phyloP scores from a whole-genome alignment of 768 basidiomycete species.

The Paxillus rubicundulus region DNA sequence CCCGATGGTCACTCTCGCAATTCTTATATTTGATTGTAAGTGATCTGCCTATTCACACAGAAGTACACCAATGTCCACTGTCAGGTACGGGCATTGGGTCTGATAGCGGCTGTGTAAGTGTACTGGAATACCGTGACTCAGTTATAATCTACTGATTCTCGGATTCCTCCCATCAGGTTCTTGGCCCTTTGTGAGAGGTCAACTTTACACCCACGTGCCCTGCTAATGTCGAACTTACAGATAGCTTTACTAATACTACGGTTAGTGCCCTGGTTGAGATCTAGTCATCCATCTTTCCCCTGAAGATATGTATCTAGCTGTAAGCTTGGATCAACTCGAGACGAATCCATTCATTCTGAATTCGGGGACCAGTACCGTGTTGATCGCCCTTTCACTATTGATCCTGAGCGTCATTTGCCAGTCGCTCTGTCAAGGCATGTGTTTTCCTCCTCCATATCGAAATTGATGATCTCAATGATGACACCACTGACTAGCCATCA shows the following conservation, averaged over 20 bases:
- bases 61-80: neutral
- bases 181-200: conserved; percentile 7
- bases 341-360: neutral
- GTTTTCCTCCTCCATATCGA: neutral
- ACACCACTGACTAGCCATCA: conserved; percentile 3
- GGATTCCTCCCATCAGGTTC: neutral
- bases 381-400: neutral
- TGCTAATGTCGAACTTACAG: neutral
- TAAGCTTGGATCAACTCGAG: neutral
- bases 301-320: conserved; percentile 5
- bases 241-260: neutral
- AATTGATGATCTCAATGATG: neutral
- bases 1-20: conserved; percentile 8
- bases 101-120: conserved; percentile 6
- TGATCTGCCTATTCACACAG: neutral
- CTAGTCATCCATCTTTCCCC: neutral
- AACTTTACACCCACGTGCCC: neutral
- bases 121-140: neutral
- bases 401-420: neutral
- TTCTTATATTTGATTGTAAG: conserved; percentile 10
- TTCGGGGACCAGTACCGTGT: neutral
- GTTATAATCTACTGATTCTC: neutral
- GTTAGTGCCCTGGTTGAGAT: neutral
- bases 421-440: conserved; percentile 17
- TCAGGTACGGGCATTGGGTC: conserved; percentile 13